Conservation (phyloP, 768 basidiomycete genomes). For the Russula sp. region DNA sequence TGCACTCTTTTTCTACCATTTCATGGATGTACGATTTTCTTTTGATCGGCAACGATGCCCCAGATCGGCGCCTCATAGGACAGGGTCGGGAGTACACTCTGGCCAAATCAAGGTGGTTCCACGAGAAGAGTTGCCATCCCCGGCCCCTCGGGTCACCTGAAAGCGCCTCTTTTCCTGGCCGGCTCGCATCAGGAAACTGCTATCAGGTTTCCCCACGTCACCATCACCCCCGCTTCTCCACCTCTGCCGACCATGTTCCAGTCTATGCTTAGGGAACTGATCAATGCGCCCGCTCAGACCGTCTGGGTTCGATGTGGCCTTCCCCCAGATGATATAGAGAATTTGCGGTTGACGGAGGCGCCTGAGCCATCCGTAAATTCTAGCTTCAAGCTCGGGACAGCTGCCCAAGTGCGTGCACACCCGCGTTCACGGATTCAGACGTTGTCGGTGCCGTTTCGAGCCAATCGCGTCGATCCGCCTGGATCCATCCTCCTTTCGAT, state of each 20-base stretch:
- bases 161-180: background rate
- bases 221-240: background rate
- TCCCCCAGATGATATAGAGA: conserved; percentile 32
- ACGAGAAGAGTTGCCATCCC: no score
- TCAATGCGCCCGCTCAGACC: conserved; percentile 19
- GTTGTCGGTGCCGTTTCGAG: background rate
- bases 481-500: background rate
- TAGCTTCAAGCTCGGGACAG: conserved; percentile 45
- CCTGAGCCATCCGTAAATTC: conserved; percentile 43
- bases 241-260: background rate
- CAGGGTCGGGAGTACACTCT: no score
- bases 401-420: conserved; percentile 39
- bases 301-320: conserved; percentile 39
- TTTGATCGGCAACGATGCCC: no score
- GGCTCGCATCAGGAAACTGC: background rate
- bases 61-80: no score
- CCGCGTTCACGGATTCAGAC: background rate
- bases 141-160: no score
- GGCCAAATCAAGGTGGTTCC: no score
- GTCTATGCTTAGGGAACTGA: conserved; percentile 9
- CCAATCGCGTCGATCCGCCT: background rate
- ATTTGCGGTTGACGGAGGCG: conserved; percentile 32
- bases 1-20: no score
- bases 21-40: no score
- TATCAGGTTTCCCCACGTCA: background rate